These are phyloP conservation scores for Eutrema japonicum DNA, from an alignment of 345 rosid genomes.

Conservation along the genomic window DNA sequence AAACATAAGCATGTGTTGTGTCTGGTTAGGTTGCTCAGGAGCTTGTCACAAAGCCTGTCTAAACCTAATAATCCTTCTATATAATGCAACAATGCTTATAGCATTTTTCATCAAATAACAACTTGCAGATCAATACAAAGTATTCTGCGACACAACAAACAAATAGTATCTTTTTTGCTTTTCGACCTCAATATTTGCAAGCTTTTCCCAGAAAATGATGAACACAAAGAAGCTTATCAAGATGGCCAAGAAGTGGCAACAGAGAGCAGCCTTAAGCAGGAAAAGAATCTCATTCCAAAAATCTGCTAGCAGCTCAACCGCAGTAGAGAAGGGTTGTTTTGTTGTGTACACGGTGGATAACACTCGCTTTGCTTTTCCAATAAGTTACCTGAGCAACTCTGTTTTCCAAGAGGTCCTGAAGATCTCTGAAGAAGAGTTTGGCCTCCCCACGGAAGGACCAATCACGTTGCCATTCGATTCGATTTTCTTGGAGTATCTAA, in stretches of 20 bases:
- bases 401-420: slow-evolving; percentile 45
- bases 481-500: slow-evolving; percentile 38
- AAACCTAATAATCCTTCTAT: not conserved
- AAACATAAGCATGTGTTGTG: slow-evolving; percentile 28
- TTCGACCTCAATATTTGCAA: too few relatives aligned
- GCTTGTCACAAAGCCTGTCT: not conserved
- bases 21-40: not conserved
- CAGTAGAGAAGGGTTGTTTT: slow-evolving; percentile 41
- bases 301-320: slow-evolving; percentile 8
- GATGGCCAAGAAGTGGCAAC: slow-evolving; percentile 40
- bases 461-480: slow-evolving; percentile 45
- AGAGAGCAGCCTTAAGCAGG: slow-evolving; percentile 29
- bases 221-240: slow-evolving; percentile 30
- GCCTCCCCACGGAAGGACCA: slow-evolving; percentile 36
- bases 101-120: slow-evolving; percentile 1
- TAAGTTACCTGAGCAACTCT: slow-evolving; percentile 37
- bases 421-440: slow-evolving; percentile 50
- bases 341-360: slow-evolving; percentile 43
- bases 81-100: not conserved
- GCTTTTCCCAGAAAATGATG: not conserved
- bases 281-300: slow-evolving; percentile 36
- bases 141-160: too few relatives aligned
- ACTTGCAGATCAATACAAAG: not conserved
- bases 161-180: too few relatives aligned
- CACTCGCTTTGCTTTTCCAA: slow-evolving; percentile 13